These are phyloP conservation scores for Melocanna baccifera DNA, from an alignment of 176 grass and related monocot species.

Conservation along the genomic window DNA sequence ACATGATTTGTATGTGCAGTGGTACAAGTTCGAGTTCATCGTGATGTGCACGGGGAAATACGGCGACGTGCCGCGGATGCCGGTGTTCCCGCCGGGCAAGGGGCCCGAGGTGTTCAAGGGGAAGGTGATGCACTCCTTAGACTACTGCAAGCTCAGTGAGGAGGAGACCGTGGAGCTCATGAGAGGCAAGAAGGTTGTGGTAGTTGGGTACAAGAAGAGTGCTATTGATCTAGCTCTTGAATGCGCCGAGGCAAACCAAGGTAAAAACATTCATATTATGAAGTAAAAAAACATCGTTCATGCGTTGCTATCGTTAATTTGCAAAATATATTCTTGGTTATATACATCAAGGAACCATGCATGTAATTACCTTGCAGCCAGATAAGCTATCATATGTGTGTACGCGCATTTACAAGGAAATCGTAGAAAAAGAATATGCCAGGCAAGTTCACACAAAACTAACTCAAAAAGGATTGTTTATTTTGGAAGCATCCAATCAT, in stretches of 20 bases:
- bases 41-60: constrained; percentile 99
- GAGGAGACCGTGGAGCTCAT: constrained; percentile 63
- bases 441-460: constrained; percentile 29
- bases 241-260: constrained; percentile 86
- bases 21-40: constrained; percentile 81
- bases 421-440: constrained; percentile 10
- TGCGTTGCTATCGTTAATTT: neutral
- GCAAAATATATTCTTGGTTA: neutral
- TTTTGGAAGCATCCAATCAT: neutral
- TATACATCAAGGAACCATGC: neutral
- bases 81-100: constrained; percentile 53
- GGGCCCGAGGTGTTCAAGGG: constrained; percentile 78
- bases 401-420: constrained; percentile 3
- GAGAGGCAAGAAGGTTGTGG: constrained; percentile 85
- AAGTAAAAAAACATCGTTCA: no score
- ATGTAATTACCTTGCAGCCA: neutral
- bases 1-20: constrained; percentile 24
- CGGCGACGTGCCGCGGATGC: constrained; percentile 75
- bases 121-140: constrained; percentile 75
- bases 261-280: constrained; percentile 20
- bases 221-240: constrained; percentile 87
- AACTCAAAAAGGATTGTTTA: neutral
- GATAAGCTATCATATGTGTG: neutral
- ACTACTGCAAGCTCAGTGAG: constrained; percentile 90
- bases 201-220: constrained; percentile 97